Base-by-base conservation (phyloP, 2,329 filamentous ascomycete species). In the Dactylellina sp. region DNA sequence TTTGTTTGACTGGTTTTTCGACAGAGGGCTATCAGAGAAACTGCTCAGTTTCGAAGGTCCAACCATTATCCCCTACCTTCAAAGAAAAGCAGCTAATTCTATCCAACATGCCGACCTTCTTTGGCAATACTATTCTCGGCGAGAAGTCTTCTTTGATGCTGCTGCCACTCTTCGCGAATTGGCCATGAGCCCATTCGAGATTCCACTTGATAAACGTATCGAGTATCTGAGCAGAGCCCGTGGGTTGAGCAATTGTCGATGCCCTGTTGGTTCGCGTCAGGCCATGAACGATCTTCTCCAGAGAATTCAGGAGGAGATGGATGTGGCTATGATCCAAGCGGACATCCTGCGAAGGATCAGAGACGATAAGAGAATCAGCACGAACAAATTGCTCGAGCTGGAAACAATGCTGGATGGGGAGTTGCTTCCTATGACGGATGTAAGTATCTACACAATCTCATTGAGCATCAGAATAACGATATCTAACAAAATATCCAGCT, bases 1-100 rank as follows among this genome's bases (percentile, higher is more conserved):
- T 78, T 85, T 99, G n/a, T 99, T 97, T 80, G 93, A 97, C 79
- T 99, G 95, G 94, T 99, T 99, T 81, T 89, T 98, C 77, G 83
- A 86, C 61, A 89, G 93, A 80, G 90, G 91, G 16, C 93, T 91
- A 88, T 90, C 88, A 7, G 92, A 97, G 76, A 89, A 93, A 12
- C 86, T 99, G 25, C 86, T 99, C 35, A 88, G 90, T 37, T 92
- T 95, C 57, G 87, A 93, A 66, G 96, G 93, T 3, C 87, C 89
- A 0, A 93, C 93, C 78, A 92, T 98, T 24, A 86, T 96, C 44
- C 91, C 89, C 1, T 99, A 97, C 80, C 86, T 99, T 1, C 85
- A 91, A 79, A 89, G 90, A 60, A 89, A 92, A 71, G 91, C 92
- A 0, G 83, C 84, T 2, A 88, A 88, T 5, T 88, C 93, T 74